Evolutionary conservation across 441 rosid species (phyloP), one percentile per base, ranked within the genome.

Genomic region (Gossypium laxum): DNA sequence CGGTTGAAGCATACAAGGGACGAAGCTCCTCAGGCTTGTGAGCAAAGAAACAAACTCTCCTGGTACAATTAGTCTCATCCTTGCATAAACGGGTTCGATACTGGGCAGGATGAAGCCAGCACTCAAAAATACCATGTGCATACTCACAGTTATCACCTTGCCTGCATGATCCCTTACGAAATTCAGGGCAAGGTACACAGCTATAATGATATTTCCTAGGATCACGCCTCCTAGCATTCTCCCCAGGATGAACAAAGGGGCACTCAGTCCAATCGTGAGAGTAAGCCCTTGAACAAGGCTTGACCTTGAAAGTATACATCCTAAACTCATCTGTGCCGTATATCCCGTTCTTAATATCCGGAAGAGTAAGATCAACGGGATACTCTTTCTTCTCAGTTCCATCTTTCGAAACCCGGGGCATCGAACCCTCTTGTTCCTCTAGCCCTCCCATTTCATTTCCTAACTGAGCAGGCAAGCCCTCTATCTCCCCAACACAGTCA

Each of bases 51-150:
- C 91, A 88, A 2, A 87, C 93, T 77, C 86, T 78, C 28, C 93
- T 78, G 10, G 78, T 57, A 72, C 91, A 88, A 47, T 76, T 84
- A 0, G 76, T 84, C 83, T 87, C 93, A 5, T 88, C 93, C 74
- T 88, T 88, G 80, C 93, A 88, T 18, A 87, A 81, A 28, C 93
- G 85, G 1, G 91, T 88, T 47, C 88, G 61, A 71, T 88, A 88
- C 77, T 88, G 93, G 12, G 91, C 93, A 30, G 93, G 93, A 74
- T 88, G 93, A 61, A 88, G 91, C 93, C 93, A 88, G 63, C 89
- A 85, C 83, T 88, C 91, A 34, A 88, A 88, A 62, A 88, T 83
- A 60, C 93, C 93, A 60, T 88, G 93, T 15, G 93, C 91, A 65
- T 88, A 88, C 69, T 86, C 93, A 48, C 93, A 88, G 52, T 75